These are phyloP conservation scores for Elsinoe ampelina DNA, from an alignment of 2,329 filamentous ascomycete genomes.

Conservation along the genomic window DNA sequence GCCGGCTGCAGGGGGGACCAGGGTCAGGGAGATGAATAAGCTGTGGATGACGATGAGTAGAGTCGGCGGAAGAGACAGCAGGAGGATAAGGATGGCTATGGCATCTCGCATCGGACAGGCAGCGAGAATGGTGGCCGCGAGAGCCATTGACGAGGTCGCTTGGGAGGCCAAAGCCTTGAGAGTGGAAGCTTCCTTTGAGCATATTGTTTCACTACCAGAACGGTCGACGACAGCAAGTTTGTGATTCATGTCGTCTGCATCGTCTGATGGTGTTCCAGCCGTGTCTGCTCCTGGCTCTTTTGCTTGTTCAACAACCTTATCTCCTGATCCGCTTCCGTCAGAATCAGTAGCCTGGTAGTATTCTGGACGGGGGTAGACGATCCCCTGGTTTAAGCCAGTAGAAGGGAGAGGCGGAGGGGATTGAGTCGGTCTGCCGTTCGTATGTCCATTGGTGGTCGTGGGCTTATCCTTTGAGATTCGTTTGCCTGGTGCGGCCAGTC, in stretches of 20 bases:
- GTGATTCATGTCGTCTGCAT: constrained; percentile 9
- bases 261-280: constrained; percentile 11
- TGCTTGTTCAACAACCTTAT: constrained; percentile 1
- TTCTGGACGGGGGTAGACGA: constrained; percentile 27
- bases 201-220: constrained; percentile 12
- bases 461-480: constrained; percentile 46
- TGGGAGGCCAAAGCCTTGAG: constrained; percentile 60
- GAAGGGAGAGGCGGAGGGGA: constrained; percentile 31
- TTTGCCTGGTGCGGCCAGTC: constrained; percentile 69
- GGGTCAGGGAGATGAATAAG: constrained; percentile 85
- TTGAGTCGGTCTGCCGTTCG: constrained; percentile 32
- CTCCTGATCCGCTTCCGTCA: constrained; percentile 10
- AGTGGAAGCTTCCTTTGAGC: not conserved
- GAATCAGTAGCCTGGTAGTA: constrained; percentile 14
- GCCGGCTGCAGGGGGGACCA: constrained; percentile 73
- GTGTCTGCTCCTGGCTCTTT: constrained; percentile 13
- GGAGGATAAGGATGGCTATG: constrained; percentile 89
- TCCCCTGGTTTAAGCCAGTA: constrained; percentile 30
- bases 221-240: not conserved
- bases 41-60: constrained; percentile 83
- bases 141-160: constrained; percentile 62
- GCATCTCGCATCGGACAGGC: constrained; percentile 90
- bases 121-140: constrained; percentile 76
- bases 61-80: constrained; percentile 84
- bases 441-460: constrained; percentile 32